A percentile compares a stretch with the other conserved stretches of the same genome.
Conservation (phyloP, 768 basidiomycete genomes). For the Flagelloscypha sp. region DNA sequence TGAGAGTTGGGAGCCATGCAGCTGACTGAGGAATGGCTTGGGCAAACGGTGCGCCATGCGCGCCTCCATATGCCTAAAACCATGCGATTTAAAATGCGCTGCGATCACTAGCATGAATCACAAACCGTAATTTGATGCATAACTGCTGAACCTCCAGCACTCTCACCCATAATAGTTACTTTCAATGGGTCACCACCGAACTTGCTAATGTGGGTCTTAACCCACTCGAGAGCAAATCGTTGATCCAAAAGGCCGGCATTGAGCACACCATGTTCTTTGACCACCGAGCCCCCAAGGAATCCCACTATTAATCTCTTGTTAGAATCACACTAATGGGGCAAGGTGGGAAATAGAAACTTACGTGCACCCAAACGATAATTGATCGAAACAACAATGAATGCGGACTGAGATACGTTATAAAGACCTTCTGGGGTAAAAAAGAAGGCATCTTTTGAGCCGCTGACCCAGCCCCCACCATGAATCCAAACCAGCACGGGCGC, state of each 20-base stretch:
- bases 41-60: too few relatives aligned
- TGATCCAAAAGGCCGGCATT: conserved; percentile 46
- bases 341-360: conserved; percentile 1
- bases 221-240: conserved; percentile 34
- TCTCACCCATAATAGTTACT: conserved; percentile 38
- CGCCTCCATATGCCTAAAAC: too few relatives aligned
- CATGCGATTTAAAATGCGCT: too few relatives aligned
- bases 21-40: too few relatives aligned
- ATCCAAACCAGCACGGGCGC: conserved; percentile 34
- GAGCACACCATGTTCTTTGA: conserved; percentile 33
- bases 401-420: conserved; percentile 28
- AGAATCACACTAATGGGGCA: too few relatives aligned
- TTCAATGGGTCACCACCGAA: conserved; percentile 32
- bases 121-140: conserved; percentile 30
- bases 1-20: too few relatives aligned
- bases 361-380: conserved; percentile 1
- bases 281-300: conserved; percentile 35
- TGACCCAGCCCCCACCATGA: conserved; percentile 29
- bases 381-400: conserved; percentile 15
- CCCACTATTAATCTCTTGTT: too few relatives aligned
- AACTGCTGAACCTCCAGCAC: conserved; percentile 21
- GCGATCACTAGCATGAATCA: too few relatives aligned
- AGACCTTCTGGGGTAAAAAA: neutral
- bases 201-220: conserved; percentile 30
- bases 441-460: conserved; percentile 18